Percentiles rank a stretch among this genome's conserved stretches.
These are phyloP conservation scores for Evernia prunastri DNA, from an alignment of 495 filamentous ascomycete genomes.

Conservation along the genomic window DNA sequence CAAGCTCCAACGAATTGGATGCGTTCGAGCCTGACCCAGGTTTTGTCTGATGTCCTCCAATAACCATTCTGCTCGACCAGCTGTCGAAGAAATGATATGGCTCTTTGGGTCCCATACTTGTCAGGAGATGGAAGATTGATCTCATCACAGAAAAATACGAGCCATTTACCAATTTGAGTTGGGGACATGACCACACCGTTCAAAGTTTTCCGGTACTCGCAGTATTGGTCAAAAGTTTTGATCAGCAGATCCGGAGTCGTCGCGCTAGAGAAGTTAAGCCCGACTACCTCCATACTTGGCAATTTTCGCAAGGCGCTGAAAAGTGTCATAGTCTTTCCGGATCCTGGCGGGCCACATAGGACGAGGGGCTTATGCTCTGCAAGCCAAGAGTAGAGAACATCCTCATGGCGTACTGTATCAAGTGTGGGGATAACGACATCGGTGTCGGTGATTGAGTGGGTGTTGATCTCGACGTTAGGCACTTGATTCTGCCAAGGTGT, in stretches of 20 bases:
- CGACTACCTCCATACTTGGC: constrained; percentile 97
- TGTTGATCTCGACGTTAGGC: constrained; percentile 90
- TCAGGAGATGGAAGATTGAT: constrained; percentile 99
- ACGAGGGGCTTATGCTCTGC: constrained; percentile 96
- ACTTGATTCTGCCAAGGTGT: constrained; percentile 89
- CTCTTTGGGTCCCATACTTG: constrained; percentile 94
- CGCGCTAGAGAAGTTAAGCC: constrained; percentile 97
- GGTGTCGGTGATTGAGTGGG: constrained; percentile 92
- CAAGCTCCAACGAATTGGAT: constrained; percentile 99
- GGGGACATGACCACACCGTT: constrained; percentile 95
- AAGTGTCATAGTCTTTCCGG: constrained; percentile 98
- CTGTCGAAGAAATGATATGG: constrained; percentile 93
- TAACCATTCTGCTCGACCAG: constrained; percentile 98
- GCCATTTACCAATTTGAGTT: constrained; percentile 92
- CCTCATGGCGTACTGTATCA: constrained; percentile 95
- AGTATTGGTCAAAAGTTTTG: constrained; percentile 99
- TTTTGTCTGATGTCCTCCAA: constrained; percentile 95
- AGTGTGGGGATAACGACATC: constrained; percentile 96
- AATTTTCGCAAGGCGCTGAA: constrained; percentile 95
- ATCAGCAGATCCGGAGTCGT: constrained; percentile 95
- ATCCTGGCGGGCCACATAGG: constrained; percentile 94
- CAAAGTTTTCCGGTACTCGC: constrained; percentile 96
- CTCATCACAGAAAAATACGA: constrained; percentile 98
- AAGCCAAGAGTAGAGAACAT: constrained; percentile 96
- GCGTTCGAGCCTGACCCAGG: constrained; percentile 93